Evolutionary conservation across 164 flowering plant genomes (phyloP).

Genomic region (Protea cynaroides): DNA sequence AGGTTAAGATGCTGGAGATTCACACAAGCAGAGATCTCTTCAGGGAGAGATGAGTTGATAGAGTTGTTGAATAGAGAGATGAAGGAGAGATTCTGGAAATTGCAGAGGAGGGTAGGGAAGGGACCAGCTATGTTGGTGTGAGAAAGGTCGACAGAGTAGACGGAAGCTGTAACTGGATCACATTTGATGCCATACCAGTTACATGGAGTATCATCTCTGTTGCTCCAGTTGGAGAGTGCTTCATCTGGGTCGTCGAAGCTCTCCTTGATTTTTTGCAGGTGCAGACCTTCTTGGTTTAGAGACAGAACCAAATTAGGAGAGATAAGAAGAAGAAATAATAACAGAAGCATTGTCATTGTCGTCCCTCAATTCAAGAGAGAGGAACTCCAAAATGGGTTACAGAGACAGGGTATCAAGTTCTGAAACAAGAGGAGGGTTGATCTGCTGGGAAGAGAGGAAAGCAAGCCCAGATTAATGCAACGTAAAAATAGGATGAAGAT

Average conservation of each 20-base stretch:
- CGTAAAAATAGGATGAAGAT: no score
- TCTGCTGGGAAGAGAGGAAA: no score
- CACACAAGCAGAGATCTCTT: constrained; percentile 42
- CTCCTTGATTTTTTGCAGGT: constrained; percentile 44
- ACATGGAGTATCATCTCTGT: constrained; percentile 50
- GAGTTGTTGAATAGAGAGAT: constrained; percentile 59
- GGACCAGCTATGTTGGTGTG: constrained; percentile 49
- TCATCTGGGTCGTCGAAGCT: constrained; percentile 53
- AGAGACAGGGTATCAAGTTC: no score
- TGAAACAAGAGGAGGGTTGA: no score
- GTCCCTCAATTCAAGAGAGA: no score
- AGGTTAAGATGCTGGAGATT: constrained; percentile 24
- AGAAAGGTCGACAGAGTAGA: constrained; percentile 57
- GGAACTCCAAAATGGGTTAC: no score
- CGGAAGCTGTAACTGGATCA: constrained; percentile 33
- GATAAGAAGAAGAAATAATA: constrained; percentile 20
- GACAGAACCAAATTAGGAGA: constrained; percentile 11
- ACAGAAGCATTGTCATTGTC: constrained; percentile 9
- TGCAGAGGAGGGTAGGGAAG: constrained; percentile 68
- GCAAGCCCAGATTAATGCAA: no score
- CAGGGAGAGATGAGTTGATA: constrained; percentile 61
- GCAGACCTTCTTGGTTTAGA: constrained; percentile 73
- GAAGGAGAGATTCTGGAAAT: no score
- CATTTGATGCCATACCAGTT: constrained; percentile 70
- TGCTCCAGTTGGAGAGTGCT: constrained; percentile 54